phyloP scores from a whole-genome alignment of 2,329 filamentous ascomycete genomes.

The Kalmusia sp. region DNA sequence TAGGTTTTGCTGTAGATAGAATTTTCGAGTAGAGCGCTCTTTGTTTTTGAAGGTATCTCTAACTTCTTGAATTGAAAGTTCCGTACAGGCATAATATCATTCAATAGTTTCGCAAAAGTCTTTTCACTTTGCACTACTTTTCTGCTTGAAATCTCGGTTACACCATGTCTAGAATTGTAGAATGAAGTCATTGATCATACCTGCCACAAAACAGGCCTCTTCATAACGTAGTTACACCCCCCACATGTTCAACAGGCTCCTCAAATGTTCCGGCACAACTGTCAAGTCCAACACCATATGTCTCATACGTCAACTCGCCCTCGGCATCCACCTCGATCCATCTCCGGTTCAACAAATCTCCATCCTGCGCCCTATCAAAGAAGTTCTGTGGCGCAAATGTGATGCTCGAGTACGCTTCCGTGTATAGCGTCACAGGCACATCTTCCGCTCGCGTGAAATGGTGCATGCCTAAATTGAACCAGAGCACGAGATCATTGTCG shows the following conservation, averaged over 20 bases:
- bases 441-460: constrained; percentile 37
- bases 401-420: constrained; percentile 29
- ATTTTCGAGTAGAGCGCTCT: no score
- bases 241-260: constrained; percentile 20
- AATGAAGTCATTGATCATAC: no score
- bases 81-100: no score
- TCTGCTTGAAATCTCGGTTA: no score
- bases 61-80: no score
- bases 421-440: constrained; percentile 24
- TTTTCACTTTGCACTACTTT: no score
- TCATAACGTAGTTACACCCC: constrained; percentile 12
- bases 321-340: constrained; percentile 25
- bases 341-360: constrained; percentile 26
- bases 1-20: no score
- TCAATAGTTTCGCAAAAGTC: no score
- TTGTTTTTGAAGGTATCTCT: no score
- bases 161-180: no score
- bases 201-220: no score
- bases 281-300: constrained; percentile 23
- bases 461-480: constrained; percentile 59
- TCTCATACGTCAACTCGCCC: constrained; percentile 21
- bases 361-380: constrained; percentile 28
- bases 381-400: constrained; percentile 30
- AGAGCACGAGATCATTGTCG: constrained; percentile 49
- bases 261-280: constrained; percentile 17